These are phyloP conservation scores for Purpureocillium lavendulum DNA, from an alignment of 2,329 filamentous ascomycete genomes.

Conservation along the genomic window DNA sequence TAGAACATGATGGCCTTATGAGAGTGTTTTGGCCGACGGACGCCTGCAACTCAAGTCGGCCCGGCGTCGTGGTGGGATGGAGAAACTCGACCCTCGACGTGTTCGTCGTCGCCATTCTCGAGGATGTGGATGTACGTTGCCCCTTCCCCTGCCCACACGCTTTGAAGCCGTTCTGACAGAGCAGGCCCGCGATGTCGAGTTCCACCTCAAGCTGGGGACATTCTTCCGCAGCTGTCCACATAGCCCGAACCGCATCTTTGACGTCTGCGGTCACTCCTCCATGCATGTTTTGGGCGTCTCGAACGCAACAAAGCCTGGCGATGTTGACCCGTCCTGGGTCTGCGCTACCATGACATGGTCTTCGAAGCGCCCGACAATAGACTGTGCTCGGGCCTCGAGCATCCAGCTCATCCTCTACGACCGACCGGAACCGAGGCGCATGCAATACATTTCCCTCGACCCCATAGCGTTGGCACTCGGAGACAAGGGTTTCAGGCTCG, in stretches of 20 bases:
- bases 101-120: slow-evolving; percentile 80
- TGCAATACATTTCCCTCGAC: slow-evolving; percentile 92
- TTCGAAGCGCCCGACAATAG: slow-evolving; percentile 58
- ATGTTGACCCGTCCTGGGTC: slow-evolving; percentile 60
- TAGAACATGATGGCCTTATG: slow-evolving; percentile 80
- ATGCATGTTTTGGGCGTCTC: slow-evolving; percentile 82
- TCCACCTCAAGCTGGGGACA: slow-evolving; percentile 74
- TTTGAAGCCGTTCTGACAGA: too few relatives aligned
- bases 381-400: slow-evolving; percentile 61
- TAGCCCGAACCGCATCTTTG: slow-evolving; percentile 70
- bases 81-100: slow-evolving; percentile 86
- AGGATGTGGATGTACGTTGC: slow-evolving; percentile 73
- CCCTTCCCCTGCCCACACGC: too few relatives aligned
- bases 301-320: slow-evolving; percentile 49
- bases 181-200: slow-evolving; percentile 73
- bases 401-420: slow-evolving; percentile 88
- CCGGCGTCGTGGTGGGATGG: slow-evolving; percentile 91
- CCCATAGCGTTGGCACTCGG: slow-evolving; percentile 83
- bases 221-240: slow-evolving; percentile 78
- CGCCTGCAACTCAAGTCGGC: slow-evolving; percentile 59
- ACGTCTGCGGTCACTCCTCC: slow-evolving; percentile 71
- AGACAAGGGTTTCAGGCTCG: slow-evolving; percentile 50
- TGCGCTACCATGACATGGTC: slow-evolving; percentile 46
- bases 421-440: slow-evolving; percentile 71
- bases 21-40: slow-evolving; percentile 98